Evolutionary conservation across 2,329 filamentous ascomycete species (phyloP).

Genomic region (Coleophoma crateriformis): DNA sequence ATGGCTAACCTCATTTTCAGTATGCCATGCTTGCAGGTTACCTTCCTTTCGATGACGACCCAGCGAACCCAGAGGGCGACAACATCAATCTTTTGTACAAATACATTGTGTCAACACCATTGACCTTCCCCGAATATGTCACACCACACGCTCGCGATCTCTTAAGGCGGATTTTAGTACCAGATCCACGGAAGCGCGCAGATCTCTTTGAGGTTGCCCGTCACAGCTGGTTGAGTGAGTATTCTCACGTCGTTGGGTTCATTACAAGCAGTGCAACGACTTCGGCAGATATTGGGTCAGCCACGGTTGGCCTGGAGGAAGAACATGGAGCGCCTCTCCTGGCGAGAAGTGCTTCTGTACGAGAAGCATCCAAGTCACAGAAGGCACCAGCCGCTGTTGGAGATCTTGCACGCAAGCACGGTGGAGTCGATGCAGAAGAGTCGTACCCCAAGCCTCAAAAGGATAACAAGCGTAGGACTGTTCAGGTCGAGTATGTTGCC

Average conservation of each 20-base stretch:
- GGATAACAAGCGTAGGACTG: constrained; percentile 87
- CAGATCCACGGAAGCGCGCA: constrained; percentile 88
- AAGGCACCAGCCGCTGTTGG: constrained; percentile 49
- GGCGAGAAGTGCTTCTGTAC: constrained; percentile 85
- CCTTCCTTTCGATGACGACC: constrained; percentile 95
- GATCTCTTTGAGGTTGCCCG: constrained; percentile 96
- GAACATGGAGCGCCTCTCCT: constrained; percentile 54
- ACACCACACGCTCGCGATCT: constrained; percentile 94
- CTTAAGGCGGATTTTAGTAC: constrained; percentile 86
- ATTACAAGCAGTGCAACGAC: constrained; percentile 95
- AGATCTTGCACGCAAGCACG: constrained; percentile 67
- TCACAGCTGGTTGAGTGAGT: constrained; percentile 97
- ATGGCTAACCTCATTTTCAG: constrained; percentile 39
- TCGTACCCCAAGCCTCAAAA: constrained; percentile 61
- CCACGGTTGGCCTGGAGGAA: constrained; percentile 58
- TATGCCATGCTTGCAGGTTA: constrained; percentile 99
- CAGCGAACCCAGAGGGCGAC: constrained; percentile 95
- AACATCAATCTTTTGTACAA: constrained; percentile 99
- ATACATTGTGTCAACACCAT: constrained; percentile 94
- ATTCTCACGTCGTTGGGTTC: constrained; percentile 91
- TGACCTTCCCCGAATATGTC: constrained; percentile 98
- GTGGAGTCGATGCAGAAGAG: constrained; percentile 61
- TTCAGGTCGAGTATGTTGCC: constrained; percentile 96
- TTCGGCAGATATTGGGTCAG: constrained; percentile 76
- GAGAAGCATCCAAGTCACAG: constrained; percentile 71